phyloP scores from a whole-genome alignment of 2,329 filamentous ascomycete species.

The Hypoxylon sp. region DNA sequence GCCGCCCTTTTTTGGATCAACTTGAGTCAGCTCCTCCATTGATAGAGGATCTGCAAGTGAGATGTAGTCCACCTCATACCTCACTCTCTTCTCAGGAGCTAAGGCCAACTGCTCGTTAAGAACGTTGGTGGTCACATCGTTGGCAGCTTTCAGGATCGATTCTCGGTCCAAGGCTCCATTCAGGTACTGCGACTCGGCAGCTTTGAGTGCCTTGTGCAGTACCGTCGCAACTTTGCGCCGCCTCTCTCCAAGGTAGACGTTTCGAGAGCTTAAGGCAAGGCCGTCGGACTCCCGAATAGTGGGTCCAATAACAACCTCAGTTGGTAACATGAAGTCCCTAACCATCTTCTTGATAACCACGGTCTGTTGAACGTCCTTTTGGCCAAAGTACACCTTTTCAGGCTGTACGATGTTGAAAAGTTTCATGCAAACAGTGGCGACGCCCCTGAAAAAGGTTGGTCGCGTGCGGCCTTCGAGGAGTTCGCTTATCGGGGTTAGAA shows the following conservation, averaged over 20 bases:
- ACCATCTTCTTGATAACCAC: slow-evolving; percentile 91
- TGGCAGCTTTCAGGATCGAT: slow-evolving; percentile 80
- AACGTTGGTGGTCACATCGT: slow-evolving; percentile 68
- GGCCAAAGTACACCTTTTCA: slow-evolving; percentile 90
- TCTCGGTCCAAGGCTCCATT: slow-evolving; percentile 68
- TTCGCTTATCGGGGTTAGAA: slow-evolving; percentile 85
- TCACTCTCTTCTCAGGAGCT: slow-evolving; percentile 71
- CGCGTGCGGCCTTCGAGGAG: slow-evolving; percentile 87
- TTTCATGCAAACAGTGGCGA: slow-evolving; percentile 97
- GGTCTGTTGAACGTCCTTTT: slow-evolving; percentile 98
- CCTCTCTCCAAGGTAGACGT: slow-evolving; percentile 88
- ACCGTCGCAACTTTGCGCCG: slow-evolving; percentile 81
- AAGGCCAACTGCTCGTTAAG: slow-evolving; percentile 74
- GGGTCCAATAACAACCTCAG: slow-evolving; percentile 78
- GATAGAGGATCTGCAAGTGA: slow-evolving; percentile 89
- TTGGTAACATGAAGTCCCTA: slow-evolving; percentile 85
- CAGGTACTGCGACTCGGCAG: slow-evolving; percentile 77
- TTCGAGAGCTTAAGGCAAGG: slow-evolving; percentile 90
- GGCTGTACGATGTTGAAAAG: slow-evolving; percentile 86
- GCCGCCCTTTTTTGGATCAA: slow-evolving; percentile 80
- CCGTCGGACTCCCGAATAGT: slow-evolving; percentile 86
- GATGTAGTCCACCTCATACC: slow-evolving; percentile 91
- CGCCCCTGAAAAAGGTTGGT: slow-evolving; percentile 96
- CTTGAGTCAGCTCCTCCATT: slow-evolving; percentile 80
- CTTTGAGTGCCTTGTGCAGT: slow-evolving; percentile 76